Base-by-base conservation (phyloP, 176 grass and related monocot species). In the Lolium multiflorum region DNA sequence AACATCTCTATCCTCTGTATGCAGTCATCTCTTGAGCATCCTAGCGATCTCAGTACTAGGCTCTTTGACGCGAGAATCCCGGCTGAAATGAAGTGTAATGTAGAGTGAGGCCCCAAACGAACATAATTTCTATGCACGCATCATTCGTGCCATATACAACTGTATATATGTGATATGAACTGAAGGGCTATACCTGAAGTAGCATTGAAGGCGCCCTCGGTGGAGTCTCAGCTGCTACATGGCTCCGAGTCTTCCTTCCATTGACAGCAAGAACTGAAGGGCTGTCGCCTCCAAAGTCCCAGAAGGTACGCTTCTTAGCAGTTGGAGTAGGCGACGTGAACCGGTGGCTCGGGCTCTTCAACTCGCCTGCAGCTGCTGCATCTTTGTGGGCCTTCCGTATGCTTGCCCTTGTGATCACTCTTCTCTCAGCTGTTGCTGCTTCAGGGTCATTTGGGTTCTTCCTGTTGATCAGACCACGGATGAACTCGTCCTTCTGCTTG, bases 231-330 rank as follows among this genome's bases (percentile, higher is more conserved):
- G 86, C 60, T 60, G 86, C 83, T 28, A 99, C 83, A 93, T 97
- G 94, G 77, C 94, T 99, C 71, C 94, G 84, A 48, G 92, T 99
- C 78, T 94, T 99, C 71, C 97, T 87, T 47, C 92, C 94, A 82
- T 93, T 94, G 60, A 83, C 64, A 62, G 92, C 80, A 81, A 91
- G 88, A 90, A 91, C 74, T 8, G 92, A 99, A 58, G 97, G 97
- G 68, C 97, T 97, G 16, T 93, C 94, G 18, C 89, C 69, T 61
- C 89, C 89, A 9, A 94, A 93, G 91, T 99, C 97, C 94, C 89
- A 99, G 86, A 97, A 99, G 31, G 90, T 99, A 66, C 97, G 91
- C 80, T 99, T 99, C 90, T 94, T 97, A 13, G 89, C 88, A 0
- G 92, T 88, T 10, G 91, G 90, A 1, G 60, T 85, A 75, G 94